Evolutionary conservation across 495 filamentous ascomycete species (phyloP).

Genomic region (Hypoxylon trugodes): DNA sequence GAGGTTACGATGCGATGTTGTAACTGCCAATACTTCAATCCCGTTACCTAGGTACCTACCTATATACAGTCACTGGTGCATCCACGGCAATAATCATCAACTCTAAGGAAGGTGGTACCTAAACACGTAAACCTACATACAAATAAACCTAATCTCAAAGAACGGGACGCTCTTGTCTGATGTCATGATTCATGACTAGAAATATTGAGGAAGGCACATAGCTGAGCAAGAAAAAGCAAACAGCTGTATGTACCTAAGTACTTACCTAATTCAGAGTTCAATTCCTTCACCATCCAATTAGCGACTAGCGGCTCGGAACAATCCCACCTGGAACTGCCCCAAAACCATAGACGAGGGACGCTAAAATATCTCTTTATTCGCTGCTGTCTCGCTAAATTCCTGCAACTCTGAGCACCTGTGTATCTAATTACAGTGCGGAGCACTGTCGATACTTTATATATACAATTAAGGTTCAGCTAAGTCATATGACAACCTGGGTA

Average conservation of each 20-base stretch:
- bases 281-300: constrained; percentile 1
- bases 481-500: too few species aligned
- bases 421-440: background rate
- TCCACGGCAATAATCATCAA: too few species aligned
- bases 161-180: too few species aligned
- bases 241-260: background rate
- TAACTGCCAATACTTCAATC: background rate
- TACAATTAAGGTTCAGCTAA: background rate
- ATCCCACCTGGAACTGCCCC: constrained; percentile 2
- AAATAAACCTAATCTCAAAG: too few species aligned
- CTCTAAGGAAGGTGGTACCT: background rate
- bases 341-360: background rate
- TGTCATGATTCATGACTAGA: constrained; percentile 3
- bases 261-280: constrained; percentile 3
- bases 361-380: constrained; percentile 10
- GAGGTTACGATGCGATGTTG: too few species aligned
- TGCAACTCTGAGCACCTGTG: background rate
- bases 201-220: background rate
- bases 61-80: too few species aligned
- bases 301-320: background rate
- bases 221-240: background rate
- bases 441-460: too few species aligned
- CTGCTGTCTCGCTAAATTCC: background rate
- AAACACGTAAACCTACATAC: too few species aligned
- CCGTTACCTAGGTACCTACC: background rate